A percentile compares a stretch with the other conserved stretches of the same genome.
Conservation (phyloP, 2,329 filamentous ascomycete genomes). For the Aspergillus sp. region DNA sequence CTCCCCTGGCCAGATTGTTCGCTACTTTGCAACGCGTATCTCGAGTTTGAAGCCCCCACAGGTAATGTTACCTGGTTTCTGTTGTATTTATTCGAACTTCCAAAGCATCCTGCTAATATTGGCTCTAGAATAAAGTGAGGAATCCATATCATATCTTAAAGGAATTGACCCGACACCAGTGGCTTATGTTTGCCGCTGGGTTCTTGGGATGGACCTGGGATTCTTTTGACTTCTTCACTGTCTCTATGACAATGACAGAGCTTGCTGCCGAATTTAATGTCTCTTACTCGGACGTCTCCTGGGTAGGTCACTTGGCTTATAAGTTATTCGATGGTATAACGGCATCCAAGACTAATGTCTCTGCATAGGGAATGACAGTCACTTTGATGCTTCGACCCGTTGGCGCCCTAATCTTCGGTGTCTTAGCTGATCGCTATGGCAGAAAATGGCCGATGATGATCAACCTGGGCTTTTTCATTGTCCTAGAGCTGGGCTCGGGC, state of each 20-base stretch:
- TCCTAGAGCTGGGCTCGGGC: constrained; percentile 32
- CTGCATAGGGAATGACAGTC: constrained; percentile 46
- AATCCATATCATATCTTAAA: constrained; percentile 45
- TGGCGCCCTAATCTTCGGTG: constrained; percentile 52
- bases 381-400: constrained; percentile 59
- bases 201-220: constrained; percentile 52
- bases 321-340: neutral
- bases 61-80: constrained; percentile 2
- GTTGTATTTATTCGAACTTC: neutral
- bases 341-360: neutral
- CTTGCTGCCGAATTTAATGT: constrained; percentile 51
- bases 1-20: constrained; percentile 26
- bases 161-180: constrained; percentile 48
- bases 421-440: constrained; percentile 54
- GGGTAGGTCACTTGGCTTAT: constrained; percentile 36
- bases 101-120: neutral
- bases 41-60: constrained; percentile 30
- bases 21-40: constrained; percentile 28
- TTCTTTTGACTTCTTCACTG: constrained; percentile 64
- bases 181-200: constrained; percentile 46
- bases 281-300: constrained; percentile 56
- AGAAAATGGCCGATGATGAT: constrained; percentile 43
- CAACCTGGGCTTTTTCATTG: constrained; percentile 31
- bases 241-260: constrained; percentile 55
- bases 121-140: constrained; percentile 17